Evolutionary conservation across 495 filamentous ascomycete genomes (phyloP).

Genomic region (Elaphomyces granulatus): DNA sequence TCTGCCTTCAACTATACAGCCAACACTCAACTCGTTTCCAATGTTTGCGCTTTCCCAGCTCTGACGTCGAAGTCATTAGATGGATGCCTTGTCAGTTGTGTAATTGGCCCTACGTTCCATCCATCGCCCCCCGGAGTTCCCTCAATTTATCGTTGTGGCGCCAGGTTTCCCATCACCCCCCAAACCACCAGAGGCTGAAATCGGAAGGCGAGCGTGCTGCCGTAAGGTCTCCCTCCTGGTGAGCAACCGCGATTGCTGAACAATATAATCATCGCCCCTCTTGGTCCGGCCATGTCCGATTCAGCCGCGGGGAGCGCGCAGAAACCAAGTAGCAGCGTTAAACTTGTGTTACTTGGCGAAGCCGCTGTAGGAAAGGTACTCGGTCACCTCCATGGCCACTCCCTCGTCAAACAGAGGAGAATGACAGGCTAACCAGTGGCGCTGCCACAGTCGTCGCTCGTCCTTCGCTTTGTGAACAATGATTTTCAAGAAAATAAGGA

Average conservation of each 20-base stretch:
- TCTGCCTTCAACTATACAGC: no score
- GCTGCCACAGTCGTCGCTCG: conserved; percentile 69
- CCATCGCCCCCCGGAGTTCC: no score
- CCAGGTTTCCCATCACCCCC: no score
- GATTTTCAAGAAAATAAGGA: conserved; percentile 99
- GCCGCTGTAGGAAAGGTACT: conserved; percentile 95
- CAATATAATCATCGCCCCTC: background rate
- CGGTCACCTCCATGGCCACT: background rate
- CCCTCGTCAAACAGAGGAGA: conserved; percentile 2
- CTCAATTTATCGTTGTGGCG: no score
- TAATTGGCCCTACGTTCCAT: no score
- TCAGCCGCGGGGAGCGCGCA: conserved; percentile 43
- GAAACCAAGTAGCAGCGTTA: conserved; percentile 97
- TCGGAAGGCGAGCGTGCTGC: no score
- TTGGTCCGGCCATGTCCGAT: conserved; percentile 26
- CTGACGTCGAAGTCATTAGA: no score
- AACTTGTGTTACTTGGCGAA: conserved; percentile 92
- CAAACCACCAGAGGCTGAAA: no score
- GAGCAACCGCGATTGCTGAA: background rate
- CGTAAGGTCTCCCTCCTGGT: background rate
- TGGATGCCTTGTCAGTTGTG: no score
- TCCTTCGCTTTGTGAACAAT: conserved; percentile 97
- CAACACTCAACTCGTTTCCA: no score
- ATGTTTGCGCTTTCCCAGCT: no score
- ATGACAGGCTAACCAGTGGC: conserved; percentile 11